A percentile compares a stretch with the other conserved stretches of the same genome.
phyloP scores from a whole-genome alignment of 345 rosid species.

The Lepidium aucheri region DNA sequence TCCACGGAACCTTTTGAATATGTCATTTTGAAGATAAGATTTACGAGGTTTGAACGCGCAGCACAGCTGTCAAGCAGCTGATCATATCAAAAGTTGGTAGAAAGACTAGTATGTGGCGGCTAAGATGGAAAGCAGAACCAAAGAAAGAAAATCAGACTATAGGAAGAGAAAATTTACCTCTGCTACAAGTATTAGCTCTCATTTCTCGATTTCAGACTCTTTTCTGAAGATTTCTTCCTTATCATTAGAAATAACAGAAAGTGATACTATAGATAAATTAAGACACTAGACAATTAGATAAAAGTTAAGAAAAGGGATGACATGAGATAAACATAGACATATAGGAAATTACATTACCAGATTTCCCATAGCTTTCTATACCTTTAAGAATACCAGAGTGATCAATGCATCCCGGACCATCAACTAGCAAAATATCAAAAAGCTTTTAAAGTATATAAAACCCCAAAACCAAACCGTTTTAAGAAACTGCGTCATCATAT shows the following conservation, averaged over 20 bases:
- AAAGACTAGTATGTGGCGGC: neutral
- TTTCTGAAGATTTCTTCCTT: constrained; percentile 27
- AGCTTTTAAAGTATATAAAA: neutral
- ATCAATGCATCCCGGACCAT: constrained; percentile 42
- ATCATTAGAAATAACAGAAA: constrained; percentile 30
- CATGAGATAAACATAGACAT: neutral
- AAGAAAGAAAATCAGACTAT: neutral
- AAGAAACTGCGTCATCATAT: neutral
- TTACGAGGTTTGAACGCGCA: constrained; percentile 42
- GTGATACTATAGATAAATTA: constrained; percentile 32
- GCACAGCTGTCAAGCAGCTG: constrained; percentile 36
- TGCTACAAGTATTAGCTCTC: constrained; percentile 42
- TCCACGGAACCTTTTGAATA: constrained; percentile 39
- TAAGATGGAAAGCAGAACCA: neutral
- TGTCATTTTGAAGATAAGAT: constrained; percentile 38
- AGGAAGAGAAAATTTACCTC: constrained; percentile 23
- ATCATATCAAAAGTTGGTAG: neutral
- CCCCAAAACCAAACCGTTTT: neutral
- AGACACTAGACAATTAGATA: neutral
- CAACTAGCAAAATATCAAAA: constrained; percentile 26
- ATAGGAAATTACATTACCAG: constrained; percentile 29
- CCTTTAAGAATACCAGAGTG: constrained; percentile 54
- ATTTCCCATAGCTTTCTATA: constrained; percentile 43
- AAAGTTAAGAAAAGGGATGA: neutral
- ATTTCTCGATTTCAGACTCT: constrained; percentile 34